These are phyloP conservation scores for Fonsecaea pugnacius DNA, from an alignment of 2,329 filamentous ascomycete genomes.

Conservation along the genomic window DNA sequence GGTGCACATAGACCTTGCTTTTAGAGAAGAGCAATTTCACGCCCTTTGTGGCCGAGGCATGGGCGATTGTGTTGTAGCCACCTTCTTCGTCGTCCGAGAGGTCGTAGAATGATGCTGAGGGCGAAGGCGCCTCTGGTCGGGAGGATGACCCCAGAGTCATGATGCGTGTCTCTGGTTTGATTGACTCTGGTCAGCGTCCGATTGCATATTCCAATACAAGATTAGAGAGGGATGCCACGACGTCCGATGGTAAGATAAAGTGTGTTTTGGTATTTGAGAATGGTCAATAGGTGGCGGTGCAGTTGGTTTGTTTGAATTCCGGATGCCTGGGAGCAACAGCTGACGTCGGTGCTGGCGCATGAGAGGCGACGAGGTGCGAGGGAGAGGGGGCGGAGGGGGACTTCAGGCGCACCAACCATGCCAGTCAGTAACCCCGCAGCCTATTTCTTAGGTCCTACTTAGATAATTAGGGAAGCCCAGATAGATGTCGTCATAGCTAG, in stretches of 20 bases:
- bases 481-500: too few species aligned
- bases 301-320: constrained; percentile 23
- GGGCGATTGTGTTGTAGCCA: constrained; percentile 91
- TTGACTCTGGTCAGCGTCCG: neutral
- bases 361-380: neutral
- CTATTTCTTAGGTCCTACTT: neutral
- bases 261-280: constrained; percentile 1
- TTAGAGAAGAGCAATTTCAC: constrained; percentile 96
- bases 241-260: neutral
- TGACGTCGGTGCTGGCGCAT: constrained; percentile 17
- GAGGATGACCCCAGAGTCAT: constrained; percentile 28
- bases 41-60: constrained; percentile 74
- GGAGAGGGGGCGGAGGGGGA: neutral
- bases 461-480: too few species aligned
- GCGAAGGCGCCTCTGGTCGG: constrained; percentile 61
- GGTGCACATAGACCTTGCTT: constrained; percentile 99
- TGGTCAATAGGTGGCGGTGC: constrained; percentile 13
- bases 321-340: constrained; percentile 27
- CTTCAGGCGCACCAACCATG: neutral
- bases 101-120: constrained; percentile 88
- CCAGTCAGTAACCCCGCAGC: neutral
- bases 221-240: neutral
- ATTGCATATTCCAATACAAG: neutral
- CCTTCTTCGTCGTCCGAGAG: constrained; percentile 95
- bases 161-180: constrained; percentile 1